Conservation (phyloP, 129 eudicot genomes). For the Centrapalus pauciflorus region DNA sequence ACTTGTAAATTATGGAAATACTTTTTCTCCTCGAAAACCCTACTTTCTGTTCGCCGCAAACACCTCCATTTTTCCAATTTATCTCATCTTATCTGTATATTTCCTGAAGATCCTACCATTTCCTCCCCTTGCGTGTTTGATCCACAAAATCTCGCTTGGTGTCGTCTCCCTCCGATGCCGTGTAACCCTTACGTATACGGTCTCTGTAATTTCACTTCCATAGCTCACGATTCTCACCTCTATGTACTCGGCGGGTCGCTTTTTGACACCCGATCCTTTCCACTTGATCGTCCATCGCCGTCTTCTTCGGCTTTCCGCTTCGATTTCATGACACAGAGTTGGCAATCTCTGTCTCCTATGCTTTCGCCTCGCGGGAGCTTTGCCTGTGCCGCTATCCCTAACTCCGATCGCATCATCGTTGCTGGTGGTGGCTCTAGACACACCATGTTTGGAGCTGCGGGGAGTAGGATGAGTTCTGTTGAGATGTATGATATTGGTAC, state of each 20-base stretch:
- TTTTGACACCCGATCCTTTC: conserved; percentile 77
- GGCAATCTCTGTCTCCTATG: conserved; percentile 66
- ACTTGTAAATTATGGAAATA: conserved; percentile 60
- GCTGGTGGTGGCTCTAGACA: conserved; percentile 98
- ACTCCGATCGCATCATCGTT: conserved; percentile 44
- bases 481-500: conserved; percentile 77
- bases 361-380: conserved; percentile 79
- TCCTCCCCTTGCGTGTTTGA: conserved; percentile 65
- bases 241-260: conserved; percentile 84
- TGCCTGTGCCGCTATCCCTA: conserved; percentile 54
- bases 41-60: conserved; percentile 40
- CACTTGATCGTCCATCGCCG: conserved; percentile 71
- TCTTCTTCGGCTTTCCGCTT: conserved; percentile 52
- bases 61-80: conserved; percentile 12
- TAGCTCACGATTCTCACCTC: conserved; percentile 39
- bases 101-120: conserved; percentile 76
- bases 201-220: conserved; percentile 58
- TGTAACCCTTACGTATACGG: conserved; percentile 86
- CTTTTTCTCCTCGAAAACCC: conserved; percentile 60
- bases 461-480: conserved; percentile 84
- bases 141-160: conserved; percentile 66
- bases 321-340: conserved; percentile 30
- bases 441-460: conserved; percentile 77
- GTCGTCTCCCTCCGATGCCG: conserved; percentile 74
- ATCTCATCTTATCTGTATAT: conserved; percentile 69